These are phyloP conservation scores for Escovopsis sp. DNA, from an alignment of 2,329 filamentous ascomycete species.

Conservation along the genomic window DNA sequence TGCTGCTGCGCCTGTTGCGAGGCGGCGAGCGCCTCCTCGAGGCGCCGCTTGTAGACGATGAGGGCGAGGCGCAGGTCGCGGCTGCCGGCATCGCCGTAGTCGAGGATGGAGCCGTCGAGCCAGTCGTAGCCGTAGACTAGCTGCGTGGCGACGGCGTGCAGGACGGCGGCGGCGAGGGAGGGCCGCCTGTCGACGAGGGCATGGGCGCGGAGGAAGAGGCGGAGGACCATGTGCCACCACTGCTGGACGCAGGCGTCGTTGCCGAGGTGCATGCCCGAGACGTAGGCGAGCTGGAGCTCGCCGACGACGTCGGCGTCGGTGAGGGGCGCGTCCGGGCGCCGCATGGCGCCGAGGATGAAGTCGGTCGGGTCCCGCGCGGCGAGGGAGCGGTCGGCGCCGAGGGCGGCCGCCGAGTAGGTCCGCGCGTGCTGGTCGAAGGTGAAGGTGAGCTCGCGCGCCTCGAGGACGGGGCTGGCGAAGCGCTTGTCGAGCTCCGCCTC, in stretches of 20 bases:
- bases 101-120: constrained; percentile 30
- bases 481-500: constrained; percentile 26
- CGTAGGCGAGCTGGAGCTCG: constrained; percentile 45
- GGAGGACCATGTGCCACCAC: constrained; percentile 42
- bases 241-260: constrained; percentile 47
- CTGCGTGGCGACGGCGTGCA: constrained; percentile 39
- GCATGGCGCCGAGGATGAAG: constrained; percentile 29
- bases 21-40: constrained; percentile 31
- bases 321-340: constrained; percentile 11
- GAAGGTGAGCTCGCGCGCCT: constrained; percentile 30
- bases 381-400: constrained; percentile 25
- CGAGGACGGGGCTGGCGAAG: constrained; percentile 19
- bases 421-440: constrained; percentile 28
- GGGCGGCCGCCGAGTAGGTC: constrained; percentile 25
- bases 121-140: constrained; percentile 36
- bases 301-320: constrained; percentile 34
- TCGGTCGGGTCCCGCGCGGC: constrained; percentile 33
- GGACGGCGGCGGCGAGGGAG: constrained; percentile 28
- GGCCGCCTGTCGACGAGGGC: constrained; percentile 29
- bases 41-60: constrained; percentile 37
- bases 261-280: constrained; percentile 41
- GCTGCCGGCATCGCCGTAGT: constrained; percentile 18
- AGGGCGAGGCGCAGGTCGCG: constrained; percentile 31
- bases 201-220: constrained; percentile 36
- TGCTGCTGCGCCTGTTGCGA: constrained; percentile 13